These are phyloP conservation scores for Carex pumila DNA, from an alignment of 176 grass and related monocot species.

Conservation along the genomic window DNA sequence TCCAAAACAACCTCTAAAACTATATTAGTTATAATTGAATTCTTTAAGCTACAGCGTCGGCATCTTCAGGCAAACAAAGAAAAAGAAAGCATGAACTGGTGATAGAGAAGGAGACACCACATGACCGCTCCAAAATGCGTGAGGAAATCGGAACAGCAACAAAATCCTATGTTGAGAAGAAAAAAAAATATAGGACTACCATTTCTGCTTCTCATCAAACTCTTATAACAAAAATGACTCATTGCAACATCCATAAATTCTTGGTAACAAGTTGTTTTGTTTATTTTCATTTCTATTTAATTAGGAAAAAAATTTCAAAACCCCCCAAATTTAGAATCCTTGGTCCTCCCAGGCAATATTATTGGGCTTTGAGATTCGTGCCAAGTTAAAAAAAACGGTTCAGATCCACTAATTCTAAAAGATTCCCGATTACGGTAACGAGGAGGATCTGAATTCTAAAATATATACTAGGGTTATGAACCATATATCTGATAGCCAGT, in stretches of 20 bases:
- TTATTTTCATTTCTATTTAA: neutral
- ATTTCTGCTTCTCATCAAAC: constrained; percentile 1
- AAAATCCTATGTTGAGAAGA: neutral
- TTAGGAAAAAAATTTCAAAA: neutral
- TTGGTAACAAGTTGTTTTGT: constrained; percentile 8
- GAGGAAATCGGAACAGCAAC: neutral
- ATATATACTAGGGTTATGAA: neutral
- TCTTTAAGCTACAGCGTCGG: neutral
- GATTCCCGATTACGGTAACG: too few species aligned
- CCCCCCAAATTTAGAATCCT: too few species aligned
- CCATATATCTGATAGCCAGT: neutral
- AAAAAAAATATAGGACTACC: neutral
- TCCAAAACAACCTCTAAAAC: neutral
- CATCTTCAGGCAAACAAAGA: neutral
- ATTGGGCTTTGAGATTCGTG: too few species aligned
- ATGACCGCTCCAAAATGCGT: neutral
- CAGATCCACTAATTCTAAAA: too few species aligned
- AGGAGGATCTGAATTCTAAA: too few species aligned
- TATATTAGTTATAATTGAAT: neutral
- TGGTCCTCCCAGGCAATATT: neutral
- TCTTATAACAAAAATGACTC: constrained; percentile 9
- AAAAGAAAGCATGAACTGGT: constrained; percentile 7
- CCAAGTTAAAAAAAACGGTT: too few species aligned
- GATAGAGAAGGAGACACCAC: neutral
- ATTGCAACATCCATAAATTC: constrained; percentile 1